Evolutionary conservation across 805 yeast species (phyloP).

Genomic region (Candida adriatica): DNA sequence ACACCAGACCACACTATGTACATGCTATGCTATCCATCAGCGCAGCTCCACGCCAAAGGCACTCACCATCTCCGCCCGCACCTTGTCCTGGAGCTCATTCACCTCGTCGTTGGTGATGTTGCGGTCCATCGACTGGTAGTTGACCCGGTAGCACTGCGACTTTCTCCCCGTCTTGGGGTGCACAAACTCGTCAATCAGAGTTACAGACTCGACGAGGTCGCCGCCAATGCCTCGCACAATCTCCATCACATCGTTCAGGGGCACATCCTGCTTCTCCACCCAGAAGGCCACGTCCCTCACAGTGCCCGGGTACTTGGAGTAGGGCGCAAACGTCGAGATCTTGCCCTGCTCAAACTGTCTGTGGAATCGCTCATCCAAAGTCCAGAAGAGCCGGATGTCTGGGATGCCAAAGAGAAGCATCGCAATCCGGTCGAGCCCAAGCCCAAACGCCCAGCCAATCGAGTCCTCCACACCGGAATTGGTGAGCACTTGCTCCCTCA

Average conservation of each 20-base stretch:
- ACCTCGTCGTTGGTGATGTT: constrained; percentile 81
- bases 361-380: constrained; percentile 68
- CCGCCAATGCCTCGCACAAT: constrained; percentile 79
- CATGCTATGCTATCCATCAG: too few species aligned
- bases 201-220: constrained; percentile 83
- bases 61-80: constrained; percentile 49
- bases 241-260: constrained; percentile 92
- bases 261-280: constrained; percentile 44
- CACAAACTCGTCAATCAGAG: constrained; percentile 68
- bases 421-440: constrained; percentile 92
- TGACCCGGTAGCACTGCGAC: constrained; percentile 83
- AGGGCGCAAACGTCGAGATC: constrained; percentile 74
- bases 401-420: constrained; percentile 95
- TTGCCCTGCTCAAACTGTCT: constrained; percentile 61
- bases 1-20: too few species aligned
- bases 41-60: constrained; percentile 54
- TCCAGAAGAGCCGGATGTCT: constrained; percentile 92
- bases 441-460: constrained; percentile 96
- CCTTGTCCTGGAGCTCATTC: constrained; percentile 61
- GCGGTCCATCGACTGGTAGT: constrained; percentile 94
- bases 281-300: constrained; percentile 88
- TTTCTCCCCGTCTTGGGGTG: constrained; percentile 76
- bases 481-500: constrained; percentile 65
- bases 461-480: constrained; percentile 64
- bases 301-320: constrained; percentile 86